Base-by-base conservation (phyloP, 331 rosid genomes). In the Malus hybrid region DNA sequence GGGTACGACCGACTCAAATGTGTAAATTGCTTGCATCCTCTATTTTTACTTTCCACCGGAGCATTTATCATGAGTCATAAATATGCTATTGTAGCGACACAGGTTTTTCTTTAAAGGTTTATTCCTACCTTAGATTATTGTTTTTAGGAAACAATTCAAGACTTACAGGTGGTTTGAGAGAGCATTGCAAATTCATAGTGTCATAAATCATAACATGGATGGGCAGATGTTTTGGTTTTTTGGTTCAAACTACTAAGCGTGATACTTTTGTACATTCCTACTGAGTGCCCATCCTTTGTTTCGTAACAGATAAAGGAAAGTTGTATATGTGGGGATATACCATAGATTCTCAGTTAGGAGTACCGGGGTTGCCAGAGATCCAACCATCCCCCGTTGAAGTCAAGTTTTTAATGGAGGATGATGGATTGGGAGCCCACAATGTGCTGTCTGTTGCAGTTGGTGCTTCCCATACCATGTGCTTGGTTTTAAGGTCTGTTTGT, bases 301-400 rank as follows among this genome's bases (percentile, higher is more conserved):
- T 74, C 46, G 57, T 33, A 70, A 69, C 86, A 94, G 99, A 84
- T 75, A 78, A 75, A 77, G 97, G 99, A 20, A 92, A 87, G 89
- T 77, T 92, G 84, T 94, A 79, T 83, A 86, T 83, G 91, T 90
- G 99, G 97, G 96, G 97, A 81, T 88, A 94, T 79, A 81, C 92
- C 28, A 74, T 52, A 62, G 97, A 92, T 82, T 90, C 90, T 70
- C 99, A 90, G 60, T 80, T 94, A 81, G 97, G 97, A 63, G 88
- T 94, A 84, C 97, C 99, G 50, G 99, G 97, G 82, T 83, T 92
- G 70, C 97, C 96, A 50, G 90, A 77, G 42, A 75, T 84, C 48
- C 96, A 92, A 72, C 60, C 91, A 57, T 48, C 58, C 70, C 97
- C 96, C 14, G 76, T 92, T 58, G 91, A 88, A 84, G 96, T 92